Conservation (phyloP, 176 grass and related monocot genomes). For the Musa troglodytarum region DNA sequence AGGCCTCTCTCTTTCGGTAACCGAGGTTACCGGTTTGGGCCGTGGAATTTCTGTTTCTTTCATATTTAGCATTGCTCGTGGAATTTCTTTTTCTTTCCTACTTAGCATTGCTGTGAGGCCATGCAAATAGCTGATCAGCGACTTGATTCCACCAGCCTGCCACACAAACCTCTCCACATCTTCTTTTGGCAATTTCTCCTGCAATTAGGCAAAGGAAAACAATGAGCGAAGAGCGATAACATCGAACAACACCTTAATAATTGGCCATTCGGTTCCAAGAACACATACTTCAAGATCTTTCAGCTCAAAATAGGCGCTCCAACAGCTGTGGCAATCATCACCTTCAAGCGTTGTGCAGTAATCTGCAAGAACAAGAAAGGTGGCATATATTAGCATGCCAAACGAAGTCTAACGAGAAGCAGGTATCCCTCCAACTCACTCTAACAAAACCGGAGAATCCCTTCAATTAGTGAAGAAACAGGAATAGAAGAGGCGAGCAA, state of each 20-base stretch:
- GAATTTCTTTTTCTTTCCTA: slow-evolving; percentile 33
- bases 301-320: slow-evolving; percentile 86
- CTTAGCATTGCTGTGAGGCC: slow-evolving; percentile 34
- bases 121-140: slow-evolving; percentile 49
- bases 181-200: slow-evolving; percentile 28
- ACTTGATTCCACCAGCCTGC: slow-evolving; percentile 36
- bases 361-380: slow-evolving; percentile 32
- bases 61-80: slow-evolving; percentile 31
- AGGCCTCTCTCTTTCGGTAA: slow-evolving; percentile 17
- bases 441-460: too few relatives aligned
- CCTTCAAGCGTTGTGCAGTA: slow-evolving; percentile 73
- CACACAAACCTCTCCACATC: slow-evolving; percentile 23
- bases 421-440: neutral
- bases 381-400: neutral
- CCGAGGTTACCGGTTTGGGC: neutral
- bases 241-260: neutral
- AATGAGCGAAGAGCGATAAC: neutral
- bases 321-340: slow-evolving; percentile 76
- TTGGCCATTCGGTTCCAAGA: neutral
- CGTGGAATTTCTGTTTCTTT: slow-evolving; percentile 25
- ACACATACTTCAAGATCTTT: slow-evolving; percentile 60
- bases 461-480: too few relatives aligned
- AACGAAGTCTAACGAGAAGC: neutral
- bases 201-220: slow-evolving; percentile 13
- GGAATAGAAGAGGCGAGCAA: too few relatives aligned